Evolutionary conservation across 2,329 filamentous ascomycete species (phyloP).

Genomic region (Alternaria longipes): DNA sequence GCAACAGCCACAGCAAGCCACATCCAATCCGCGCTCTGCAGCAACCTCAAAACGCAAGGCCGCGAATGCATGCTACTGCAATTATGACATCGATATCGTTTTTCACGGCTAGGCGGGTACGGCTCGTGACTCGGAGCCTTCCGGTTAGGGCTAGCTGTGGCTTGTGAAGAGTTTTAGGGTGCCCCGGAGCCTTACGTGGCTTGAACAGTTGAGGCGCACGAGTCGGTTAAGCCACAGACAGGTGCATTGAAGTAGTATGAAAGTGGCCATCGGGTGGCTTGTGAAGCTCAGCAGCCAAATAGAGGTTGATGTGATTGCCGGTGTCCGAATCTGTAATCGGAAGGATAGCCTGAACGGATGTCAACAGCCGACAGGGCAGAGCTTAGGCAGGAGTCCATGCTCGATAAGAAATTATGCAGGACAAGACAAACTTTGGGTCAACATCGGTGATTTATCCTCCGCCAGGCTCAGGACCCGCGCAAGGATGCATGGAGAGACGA

Average conservation of each 20-base stretch:
- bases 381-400: neutral
- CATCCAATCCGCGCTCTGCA: constrained; percentile 32
- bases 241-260: neutral
- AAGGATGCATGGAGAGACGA: neutral
- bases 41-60: constrained; percentile 16
- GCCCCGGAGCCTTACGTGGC: constrained; percentile 17
- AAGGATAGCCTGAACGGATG: neutral
- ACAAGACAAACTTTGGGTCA: neutral
- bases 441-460: neutral
- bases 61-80: constrained; percentile 22
- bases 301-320: neutral
- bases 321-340: neutral
- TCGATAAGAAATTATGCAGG: neutral
- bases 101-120: constrained; percentile 17
- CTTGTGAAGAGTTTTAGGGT: constrained; percentile 6
- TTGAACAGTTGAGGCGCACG: neutral
- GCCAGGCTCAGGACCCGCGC: neutral
- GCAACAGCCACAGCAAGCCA: constrained; percentile 39
- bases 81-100: constrained; percentile 29
- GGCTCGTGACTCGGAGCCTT: constrained; percentile 25
- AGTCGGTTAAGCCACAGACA: constrained; percentile 7
- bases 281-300: neutral
- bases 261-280: neutral
- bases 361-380: neutral
- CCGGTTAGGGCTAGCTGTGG: constrained; percentile 3